Percentiles rank a stretch among this genome's conserved stretches.
These are phyloP conservation scores for Trichoderma citrinoviride DNA, from an alignment of 2,329 filamentous ascomycete genomes.

Conservation along the genomic window DNA sequence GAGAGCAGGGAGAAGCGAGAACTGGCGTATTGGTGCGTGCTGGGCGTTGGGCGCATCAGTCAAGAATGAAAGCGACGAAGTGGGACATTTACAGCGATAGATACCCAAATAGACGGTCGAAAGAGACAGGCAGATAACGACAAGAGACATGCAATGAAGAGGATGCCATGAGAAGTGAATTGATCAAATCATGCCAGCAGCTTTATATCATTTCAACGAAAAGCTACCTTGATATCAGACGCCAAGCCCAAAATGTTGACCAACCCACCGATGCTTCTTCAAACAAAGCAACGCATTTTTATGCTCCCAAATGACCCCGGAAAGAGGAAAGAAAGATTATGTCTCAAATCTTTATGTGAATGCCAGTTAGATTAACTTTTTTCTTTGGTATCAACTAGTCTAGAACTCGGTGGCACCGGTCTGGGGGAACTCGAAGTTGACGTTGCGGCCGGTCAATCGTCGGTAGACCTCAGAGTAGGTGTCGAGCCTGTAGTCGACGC, in stretches of 20 bases:
- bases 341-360: conserved; percentile 10
- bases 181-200: conserved; percentile 42
- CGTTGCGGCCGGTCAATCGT: conserved; percentile 91
- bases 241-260: conserved; percentile 47
- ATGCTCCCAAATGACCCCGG: conserved; percentile 8
- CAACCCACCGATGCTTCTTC: conserved; percentile 35
- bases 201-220: conserved; percentile 43
- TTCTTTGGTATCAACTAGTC: conserved; percentile 10
- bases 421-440: conserved; percentile 98
- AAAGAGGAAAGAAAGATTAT: background rate
- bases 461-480: conserved; percentile 99
- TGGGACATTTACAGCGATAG: conserved; percentile 28
- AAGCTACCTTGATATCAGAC: conserved; percentile 48
- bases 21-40: conserved; percentile 91
- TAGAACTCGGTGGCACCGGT: conserved; percentile 64
- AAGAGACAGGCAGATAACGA: conserved; percentile 23
- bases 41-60: conserved; percentile 80
- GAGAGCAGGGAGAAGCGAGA: conserved; percentile 76
- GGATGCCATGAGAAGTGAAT: conserved; percentile 25
- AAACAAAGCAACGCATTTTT: conserved; percentile 34
- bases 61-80: conserved; percentile 39
- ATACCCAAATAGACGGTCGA: conserved; percentile 41
- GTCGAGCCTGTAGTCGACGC: conserved; percentile 99
- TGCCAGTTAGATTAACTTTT: background rate
- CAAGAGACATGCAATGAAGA: conserved; percentile 22